phyloP scores from a whole-genome alignment of 345 rosid species.

The Litchi chinensis region DNA sequence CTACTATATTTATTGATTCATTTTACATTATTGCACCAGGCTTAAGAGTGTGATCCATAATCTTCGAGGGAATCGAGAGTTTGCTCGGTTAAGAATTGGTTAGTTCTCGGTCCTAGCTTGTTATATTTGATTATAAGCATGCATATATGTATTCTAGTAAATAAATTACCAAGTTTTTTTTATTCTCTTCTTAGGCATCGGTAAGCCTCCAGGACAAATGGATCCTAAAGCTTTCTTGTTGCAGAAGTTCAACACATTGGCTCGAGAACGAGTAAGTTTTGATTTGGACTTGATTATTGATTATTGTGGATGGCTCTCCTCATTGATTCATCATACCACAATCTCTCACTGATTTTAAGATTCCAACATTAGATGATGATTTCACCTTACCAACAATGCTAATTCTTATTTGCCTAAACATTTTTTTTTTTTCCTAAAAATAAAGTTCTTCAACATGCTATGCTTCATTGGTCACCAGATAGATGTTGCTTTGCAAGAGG shows the following conservation, averaged over 20 bases:
- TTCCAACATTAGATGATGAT: not conserved
- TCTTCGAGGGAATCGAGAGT: conserved; percentile 77
- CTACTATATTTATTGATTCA: not conserved
- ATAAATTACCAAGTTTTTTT: not conserved
- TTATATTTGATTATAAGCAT: not conserved
- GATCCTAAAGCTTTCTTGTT: conserved; percentile 94
- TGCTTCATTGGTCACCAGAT: conserved; percentile 47
- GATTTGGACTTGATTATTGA: not conserved
- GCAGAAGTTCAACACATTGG: conserved; percentile 72
- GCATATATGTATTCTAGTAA: not conserved
- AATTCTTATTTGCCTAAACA: not conserved
- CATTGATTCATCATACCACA: no score
- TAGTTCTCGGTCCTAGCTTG: conserved; percentile 26
- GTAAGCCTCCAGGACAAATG: conserved; percentile 94
- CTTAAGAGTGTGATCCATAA: conserved; percentile 73
- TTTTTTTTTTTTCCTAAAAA: not conserved
- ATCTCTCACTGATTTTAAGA: not conserved
- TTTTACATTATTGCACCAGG: conserved; percentile 33
- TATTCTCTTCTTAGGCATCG: conserved; percentile 52
- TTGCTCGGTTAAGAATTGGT: conserved; percentile 89
- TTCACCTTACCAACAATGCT: not conserved
- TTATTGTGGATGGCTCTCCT: no score
- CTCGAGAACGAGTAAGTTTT: conserved; percentile 61
- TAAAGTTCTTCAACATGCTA: not conserved
- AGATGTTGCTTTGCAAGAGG: conserved; percentile 68